Evolutionary conservation across 371 early-diverging fungal genomes (phyloP).

Genomic region (Quaeritorhiza haematococci): DNA sequence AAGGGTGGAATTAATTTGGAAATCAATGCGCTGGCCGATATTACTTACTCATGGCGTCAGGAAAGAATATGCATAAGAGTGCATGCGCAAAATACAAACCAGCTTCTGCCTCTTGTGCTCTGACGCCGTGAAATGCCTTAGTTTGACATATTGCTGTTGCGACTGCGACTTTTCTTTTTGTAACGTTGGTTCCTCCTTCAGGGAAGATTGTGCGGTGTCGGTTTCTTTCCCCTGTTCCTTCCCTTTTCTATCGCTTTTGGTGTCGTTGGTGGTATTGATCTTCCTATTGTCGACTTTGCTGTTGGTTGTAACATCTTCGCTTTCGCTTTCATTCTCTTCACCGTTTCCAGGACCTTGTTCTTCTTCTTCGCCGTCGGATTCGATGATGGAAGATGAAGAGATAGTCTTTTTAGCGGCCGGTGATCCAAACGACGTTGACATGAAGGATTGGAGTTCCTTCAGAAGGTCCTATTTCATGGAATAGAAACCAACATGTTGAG

Average conservation of each 20-base stretch:
- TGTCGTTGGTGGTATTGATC: conserved; percentile 26
- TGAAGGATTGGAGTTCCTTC: not conserved
- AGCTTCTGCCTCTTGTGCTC: not conserved
- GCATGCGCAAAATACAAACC: too few species aligned
- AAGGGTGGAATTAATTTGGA: too few species aligned
- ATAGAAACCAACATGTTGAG: not conserved
- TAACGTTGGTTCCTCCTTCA: not conserved
- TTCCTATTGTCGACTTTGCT: conserved; percentile 5
- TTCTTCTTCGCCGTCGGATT: too few species aligned
- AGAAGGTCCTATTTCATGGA: not conserved
- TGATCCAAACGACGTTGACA: not conserved
- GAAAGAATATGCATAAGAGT: too few species aligned
- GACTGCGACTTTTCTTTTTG: not conserved
- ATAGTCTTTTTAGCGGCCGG: not conserved
- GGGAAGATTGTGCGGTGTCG: not conserved
- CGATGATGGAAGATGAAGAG: too few species aligned
- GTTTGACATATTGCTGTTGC: not conserved
- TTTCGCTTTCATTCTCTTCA: not conserved
- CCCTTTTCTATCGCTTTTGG: conserved; percentile 12
- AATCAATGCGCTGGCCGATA: too few species aligned
- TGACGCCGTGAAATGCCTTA: not conserved
- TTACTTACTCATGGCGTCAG: too few species aligned
- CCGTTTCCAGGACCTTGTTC: not conserved
- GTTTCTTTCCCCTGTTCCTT: not conserved
- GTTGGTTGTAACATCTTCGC: conserved; percentile 19